Evolutionary conservation across 2,329 filamentous ascomycete genomes (phyloP), one percentile per base, ranked within the genome.

Genomic region (Aspergillus luchuensis): DNA sequence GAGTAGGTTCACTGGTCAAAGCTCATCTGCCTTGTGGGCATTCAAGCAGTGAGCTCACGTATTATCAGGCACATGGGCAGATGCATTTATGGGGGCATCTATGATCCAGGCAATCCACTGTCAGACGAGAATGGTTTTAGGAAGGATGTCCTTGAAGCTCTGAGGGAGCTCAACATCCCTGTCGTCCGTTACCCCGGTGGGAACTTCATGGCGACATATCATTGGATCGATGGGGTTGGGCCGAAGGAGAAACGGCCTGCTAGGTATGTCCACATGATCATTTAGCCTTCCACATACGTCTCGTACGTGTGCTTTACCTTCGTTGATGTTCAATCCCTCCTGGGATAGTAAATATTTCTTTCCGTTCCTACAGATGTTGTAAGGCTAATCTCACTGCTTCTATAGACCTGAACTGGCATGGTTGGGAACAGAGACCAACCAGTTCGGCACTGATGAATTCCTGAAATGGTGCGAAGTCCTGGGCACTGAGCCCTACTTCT

Each of bases 371-470:
- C 7, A 8, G 25, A 23, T 10, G 19, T 5, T 10, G 30, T 21
- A 17, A 6, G 15, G 6, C 21, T 33, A 15, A 10, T n/a, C 56
- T 28, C 23, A 17, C 43, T 33, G 4, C 25, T 15, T 15, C n/a
- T 38, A 25, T 36, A 83, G 89, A 67, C 89, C 87, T 1, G 91
- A 95, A 71, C 82, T 95, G 56, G 91, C 91, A 5, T 95, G 91
- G 91, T 80, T 90, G 19, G 89, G 88, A 36, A 85, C 85, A 1
- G 91, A 95, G 79, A 85, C 82, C 28, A 95, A 95, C 73, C 81
- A 89, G 63, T 93, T 95, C 70, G 91, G 91, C 59, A 95, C 91
- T 0, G 90, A 95, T 74, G 91, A 95, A 79, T 95, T 95, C 76
- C 86, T 95, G 83, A 83, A 88, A 67, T 94, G 90, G 90, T 91